These are phyloP conservation scores for Botryotinia convoluta DNA, from an alignment of 2,329 filamentous ascomycete species.

Conservation along the genomic window DNA sequence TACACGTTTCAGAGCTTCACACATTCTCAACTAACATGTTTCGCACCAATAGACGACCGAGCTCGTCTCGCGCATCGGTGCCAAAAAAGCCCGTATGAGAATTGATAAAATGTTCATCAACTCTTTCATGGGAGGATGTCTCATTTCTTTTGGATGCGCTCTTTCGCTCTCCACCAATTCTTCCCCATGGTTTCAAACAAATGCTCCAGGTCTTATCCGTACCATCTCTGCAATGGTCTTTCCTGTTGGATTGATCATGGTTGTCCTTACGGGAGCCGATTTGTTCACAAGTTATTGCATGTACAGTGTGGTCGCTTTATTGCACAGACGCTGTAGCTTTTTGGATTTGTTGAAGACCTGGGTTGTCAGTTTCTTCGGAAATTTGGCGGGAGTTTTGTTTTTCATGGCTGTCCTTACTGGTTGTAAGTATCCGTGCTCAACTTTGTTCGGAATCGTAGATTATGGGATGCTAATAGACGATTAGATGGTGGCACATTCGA, in stretches of 20 bases:
- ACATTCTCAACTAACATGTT: conserved; percentile 7
- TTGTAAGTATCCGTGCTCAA: conserved; percentile 39
- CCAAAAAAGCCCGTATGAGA: conserved; percentile 51
- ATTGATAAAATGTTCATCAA: conserved; percentile 53
- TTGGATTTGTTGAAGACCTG: conserved; percentile 40
- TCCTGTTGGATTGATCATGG: conserved; percentile 49
- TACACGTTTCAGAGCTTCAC: background rate
- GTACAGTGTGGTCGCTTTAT: conserved; percentile 46
- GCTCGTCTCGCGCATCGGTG: conserved; percentile 49
- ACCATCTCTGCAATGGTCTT: conserved; percentile 48
- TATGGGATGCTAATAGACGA: background rate
- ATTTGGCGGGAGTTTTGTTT: conserved; percentile 49
- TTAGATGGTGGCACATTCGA: conserved; percentile 48
- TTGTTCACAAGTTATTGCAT: conserved; percentile 44
- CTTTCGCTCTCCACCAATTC: conserved; percentile 46
- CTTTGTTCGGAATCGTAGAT: background rate
- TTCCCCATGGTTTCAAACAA: conserved; percentile 48
- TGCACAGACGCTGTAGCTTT: conserved; percentile 43
- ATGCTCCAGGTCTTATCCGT: conserved; percentile 48
- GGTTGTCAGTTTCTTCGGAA: conserved; percentile 49
- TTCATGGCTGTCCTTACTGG: conserved; percentile 49
- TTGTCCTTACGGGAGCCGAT: conserved; percentile 49
- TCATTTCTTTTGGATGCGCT: conserved; percentile 52
- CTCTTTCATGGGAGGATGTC: conserved; percentile 49
- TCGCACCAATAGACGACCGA: conserved; percentile 45